Conservation (phyloP, 768 basidiomycete genomes). For the Suillus subluteus region DNA sequence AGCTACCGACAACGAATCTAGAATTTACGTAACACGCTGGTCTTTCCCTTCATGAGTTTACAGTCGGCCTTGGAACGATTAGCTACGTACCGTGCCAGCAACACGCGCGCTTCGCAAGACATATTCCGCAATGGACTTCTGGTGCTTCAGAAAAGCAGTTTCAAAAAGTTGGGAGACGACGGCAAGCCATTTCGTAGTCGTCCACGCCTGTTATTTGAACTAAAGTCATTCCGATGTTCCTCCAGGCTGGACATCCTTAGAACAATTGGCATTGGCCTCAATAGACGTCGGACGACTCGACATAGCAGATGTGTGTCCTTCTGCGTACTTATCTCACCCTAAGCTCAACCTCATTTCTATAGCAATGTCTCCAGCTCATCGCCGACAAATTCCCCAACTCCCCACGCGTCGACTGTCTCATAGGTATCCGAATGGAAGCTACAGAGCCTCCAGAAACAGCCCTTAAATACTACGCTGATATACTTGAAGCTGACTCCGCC, state of each 20-base stretch:
- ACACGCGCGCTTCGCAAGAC: conserved; percentile 57
- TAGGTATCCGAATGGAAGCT: conserved; percentile 80
- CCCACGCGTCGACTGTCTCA: conserved; percentile 76
- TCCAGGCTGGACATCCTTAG: conserved; percentile 78
- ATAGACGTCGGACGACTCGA: conserved; percentile 74
- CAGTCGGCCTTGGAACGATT: conserved; percentile 53
- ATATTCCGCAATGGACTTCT: conserved; percentile 55
- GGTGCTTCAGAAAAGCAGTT: conserved; percentile 51
- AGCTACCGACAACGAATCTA: too few relatives aligned
- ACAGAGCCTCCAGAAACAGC: conserved; percentile 59
- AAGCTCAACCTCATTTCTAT: conserved; percentile 16
- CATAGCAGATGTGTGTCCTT: conserved; percentile 68
- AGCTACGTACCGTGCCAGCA: conserved; percentile 55
- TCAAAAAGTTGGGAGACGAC: conserved; percentile 54
- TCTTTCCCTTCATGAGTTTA: conserved; percentile 43
- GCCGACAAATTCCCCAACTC: conserved; percentile 78
- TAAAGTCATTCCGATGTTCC: not conserved
- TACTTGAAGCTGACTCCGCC: conserved; percentile 66
- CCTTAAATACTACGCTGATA: conserved; percentile 61
- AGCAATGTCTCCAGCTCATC: conserved; percentile 55
- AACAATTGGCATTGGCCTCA: conserved; percentile 79
- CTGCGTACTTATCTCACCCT: conserved; percentile 5
- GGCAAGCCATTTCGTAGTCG: conserved; percentile 38
- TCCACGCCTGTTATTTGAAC: not conserved
- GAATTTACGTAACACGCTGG: not conserved